phyloP scores from a whole-genome alignment of 306 rosid genomes.

The Cyamopsis tetragonoloba region DNA sequence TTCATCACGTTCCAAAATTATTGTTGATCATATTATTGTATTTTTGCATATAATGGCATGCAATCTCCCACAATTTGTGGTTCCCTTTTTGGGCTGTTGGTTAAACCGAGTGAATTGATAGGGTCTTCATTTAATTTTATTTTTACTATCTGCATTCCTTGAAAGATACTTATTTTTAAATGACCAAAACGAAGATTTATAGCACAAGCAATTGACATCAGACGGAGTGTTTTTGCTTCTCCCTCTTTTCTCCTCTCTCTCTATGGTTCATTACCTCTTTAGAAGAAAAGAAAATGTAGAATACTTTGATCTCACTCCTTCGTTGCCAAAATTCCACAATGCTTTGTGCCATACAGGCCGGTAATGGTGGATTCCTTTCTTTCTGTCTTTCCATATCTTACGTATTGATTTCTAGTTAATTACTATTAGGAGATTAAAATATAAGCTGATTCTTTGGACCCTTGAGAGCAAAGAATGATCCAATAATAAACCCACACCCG shows the following conservation, averaged over 20 bases:
- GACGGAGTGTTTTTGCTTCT: neutral
- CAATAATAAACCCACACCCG: constrained; percentile 92
- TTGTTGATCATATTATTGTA: no score
- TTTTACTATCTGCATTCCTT: neutral
- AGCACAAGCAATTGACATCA: neutral
- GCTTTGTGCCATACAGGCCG: neutral
- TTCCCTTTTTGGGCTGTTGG: no score
- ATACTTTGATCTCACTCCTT: constrained; percentile 37
- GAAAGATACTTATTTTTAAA: neutral
- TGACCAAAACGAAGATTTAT: neutral
- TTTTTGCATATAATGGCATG: no score
- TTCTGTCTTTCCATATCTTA: neutral
- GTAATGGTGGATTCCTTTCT: constrained; percentile 35
- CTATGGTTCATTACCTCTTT: no score
- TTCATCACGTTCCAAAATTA: no score
- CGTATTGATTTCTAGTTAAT: no score
- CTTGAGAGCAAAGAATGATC: constrained; percentile 90
- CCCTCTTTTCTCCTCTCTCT: neutral
- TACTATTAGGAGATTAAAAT: no score
- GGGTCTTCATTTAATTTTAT: neutral
- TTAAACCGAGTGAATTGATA: no score
- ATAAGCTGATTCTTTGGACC: constrained; percentile 89
- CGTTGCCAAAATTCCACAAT: constrained; percentile 22
- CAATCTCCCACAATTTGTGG: no score
- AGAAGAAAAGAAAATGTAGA: constrained; percentile 24